A percentile compares a stretch with the other conserved stretches of the same genome.
Conservation (phyloP, 257 asterid genomes). For the Lavandula angustifolia region DNA sequence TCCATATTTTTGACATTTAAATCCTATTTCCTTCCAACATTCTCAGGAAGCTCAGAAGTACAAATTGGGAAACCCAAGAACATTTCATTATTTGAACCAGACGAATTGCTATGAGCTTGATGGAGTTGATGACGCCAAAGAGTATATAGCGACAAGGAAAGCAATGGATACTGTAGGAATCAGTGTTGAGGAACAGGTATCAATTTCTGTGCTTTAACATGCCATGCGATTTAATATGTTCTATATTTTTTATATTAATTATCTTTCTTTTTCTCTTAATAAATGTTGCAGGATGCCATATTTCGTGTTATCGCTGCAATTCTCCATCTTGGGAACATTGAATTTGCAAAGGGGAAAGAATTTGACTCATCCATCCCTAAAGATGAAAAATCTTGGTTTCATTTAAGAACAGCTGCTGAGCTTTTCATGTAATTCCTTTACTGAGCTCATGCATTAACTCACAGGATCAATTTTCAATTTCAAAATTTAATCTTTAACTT, state of each 20-base stretch:
- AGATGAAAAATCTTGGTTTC: conserved; percentile 93
- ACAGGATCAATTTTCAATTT: background rate
- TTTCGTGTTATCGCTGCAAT: conserved; percentile 96
- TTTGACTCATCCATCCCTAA: conserved; percentile 91
- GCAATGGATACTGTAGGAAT: conserved; percentile 99
- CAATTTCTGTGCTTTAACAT: conserved; percentile 19
- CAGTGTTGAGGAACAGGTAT: conserved; percentile 86
- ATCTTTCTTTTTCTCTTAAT: conserved; percentile 20
- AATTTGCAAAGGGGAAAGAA: conserved; percentile 86
- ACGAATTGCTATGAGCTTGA: conserved; percentile 80
- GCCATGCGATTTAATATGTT: conserved; percentile 6
- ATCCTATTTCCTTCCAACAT: conserved; percentile 32
- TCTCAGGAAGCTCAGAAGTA: conserved; percentile 70
- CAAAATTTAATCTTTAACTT: conserved; percentile 9
- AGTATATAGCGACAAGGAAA: conserved; percentile 78
- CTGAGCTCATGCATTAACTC: conserved; percentile 21
- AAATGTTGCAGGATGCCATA: conserved; percentile 71
- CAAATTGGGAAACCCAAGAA: conserved; percentile 82
- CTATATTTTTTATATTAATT: conserved; percentile 18
- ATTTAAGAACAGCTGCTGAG: conserved; percentile 89
- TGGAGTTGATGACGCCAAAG: conserved; percentile 83
- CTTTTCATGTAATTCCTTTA: conserved; percentile 71
- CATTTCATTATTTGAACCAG: conserved; percentile 94
- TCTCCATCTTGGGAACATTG: conserved; percentile 96
- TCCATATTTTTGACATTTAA: background rate